Conservation (phyloP, 768 basidiomycete genomes). For the Suillus subluteus region DNA sequence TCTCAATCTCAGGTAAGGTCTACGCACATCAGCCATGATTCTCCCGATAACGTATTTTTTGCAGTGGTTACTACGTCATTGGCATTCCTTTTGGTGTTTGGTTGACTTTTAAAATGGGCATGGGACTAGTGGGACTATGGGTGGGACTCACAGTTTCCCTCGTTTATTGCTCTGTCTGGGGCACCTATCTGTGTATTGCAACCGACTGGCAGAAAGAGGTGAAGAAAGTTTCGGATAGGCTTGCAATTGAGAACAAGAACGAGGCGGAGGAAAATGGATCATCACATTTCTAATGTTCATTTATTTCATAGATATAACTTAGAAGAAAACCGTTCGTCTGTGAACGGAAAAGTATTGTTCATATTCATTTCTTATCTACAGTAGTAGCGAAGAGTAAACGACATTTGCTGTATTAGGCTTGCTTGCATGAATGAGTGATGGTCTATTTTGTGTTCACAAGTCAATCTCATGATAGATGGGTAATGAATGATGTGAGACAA, state of each 20-base stretch:
- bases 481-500: neutral
- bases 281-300: too few species aligned
- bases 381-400: too few species aligned
- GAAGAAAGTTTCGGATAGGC: slow-evolving; percentile 55
- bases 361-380: too few species aligned
- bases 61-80: slow-evolving; percentile 73
- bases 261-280: neutral
- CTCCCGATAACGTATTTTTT: slow-evolving; percentile 9
- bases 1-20: slow-evolving; percentile 68
- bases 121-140: slow-evolving; percentile 81
- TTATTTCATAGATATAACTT: too few species aligned
- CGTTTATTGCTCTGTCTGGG: slow-evolving; percentile 56
- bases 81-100: slow-evolving; percentile 85
- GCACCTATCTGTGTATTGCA: slow-evolving; percentile 54
- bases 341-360: too few species aligned
- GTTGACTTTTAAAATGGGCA: slow-evolving; percentile 64
- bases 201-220: slow-evolving; percentile 78
- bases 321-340: too few species aligned
- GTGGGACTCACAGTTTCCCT: slow-evolving; percentile 75
- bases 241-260: slow-evolving; percentile 44
- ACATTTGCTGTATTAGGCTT: too few species aligned
- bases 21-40: neutral
- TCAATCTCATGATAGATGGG: too few species aligned
- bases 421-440: too few species aligned
- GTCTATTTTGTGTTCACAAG: too few species aligned